phyloP scores from a whole-genome alignment of 2,329 filamentous ascomycete genomes.

The Fusarium sp. region DNA sequence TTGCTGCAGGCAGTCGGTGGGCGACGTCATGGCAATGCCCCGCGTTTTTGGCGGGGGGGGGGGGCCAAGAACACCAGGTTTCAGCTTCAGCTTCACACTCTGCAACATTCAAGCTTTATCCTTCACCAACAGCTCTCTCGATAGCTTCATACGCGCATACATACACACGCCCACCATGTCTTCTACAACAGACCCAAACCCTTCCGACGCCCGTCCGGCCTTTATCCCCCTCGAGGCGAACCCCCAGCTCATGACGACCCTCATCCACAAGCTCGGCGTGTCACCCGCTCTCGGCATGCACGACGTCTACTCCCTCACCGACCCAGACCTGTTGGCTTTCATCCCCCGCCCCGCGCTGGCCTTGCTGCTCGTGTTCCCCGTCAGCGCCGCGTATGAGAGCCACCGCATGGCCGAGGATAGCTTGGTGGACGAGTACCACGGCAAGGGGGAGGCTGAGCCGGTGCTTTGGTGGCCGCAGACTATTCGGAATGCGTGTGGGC shows the following conservation, averaged over 20 bases:
- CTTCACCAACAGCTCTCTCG: neutral
- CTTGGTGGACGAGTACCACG: slow-evolving; percentile 70
- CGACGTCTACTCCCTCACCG: slow-evolving; percentile 92
- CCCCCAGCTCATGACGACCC: slow-evolving; percentile 85
- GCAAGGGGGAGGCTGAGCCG: slow-evolving; percentile 75
- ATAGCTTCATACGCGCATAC: neutral
- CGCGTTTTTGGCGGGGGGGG: slow-evolving; percentile 31
- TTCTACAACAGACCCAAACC: slow-evolving; percentile 52
- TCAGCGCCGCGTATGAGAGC: slow-evolving; percentile 81
- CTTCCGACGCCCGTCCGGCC: slow-evolving; percentile 51
- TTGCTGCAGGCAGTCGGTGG: neutral
- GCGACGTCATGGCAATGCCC: slow-evolving; percentile 31
- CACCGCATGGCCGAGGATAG: slow-evolving; percentile 80
- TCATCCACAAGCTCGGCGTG: slow-evolving; percentile 86
- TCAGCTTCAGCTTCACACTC: neutral
- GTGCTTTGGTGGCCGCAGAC: slow-evolving; percentile 97
- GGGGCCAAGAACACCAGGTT: slow-evolving; percentile 5
- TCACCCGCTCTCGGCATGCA: slow-evolving; percentile 81
- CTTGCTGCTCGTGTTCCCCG: slow-evolving; percentile 91
- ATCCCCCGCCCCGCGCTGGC: slow-evolving; percentile 89
- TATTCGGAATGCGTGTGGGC: slow-evolving; percentile 90
- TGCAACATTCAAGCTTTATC: neutral
- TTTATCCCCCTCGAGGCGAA: slow-evolving; percentile 77
- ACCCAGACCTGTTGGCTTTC: slow-evolving; percentile 84
- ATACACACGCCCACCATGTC: slow-evolving; percentile 42